Evolutionary conservation across 208 protist genomes (phyloP).

Genomic region (Trypanosoma brucei): DNA sequence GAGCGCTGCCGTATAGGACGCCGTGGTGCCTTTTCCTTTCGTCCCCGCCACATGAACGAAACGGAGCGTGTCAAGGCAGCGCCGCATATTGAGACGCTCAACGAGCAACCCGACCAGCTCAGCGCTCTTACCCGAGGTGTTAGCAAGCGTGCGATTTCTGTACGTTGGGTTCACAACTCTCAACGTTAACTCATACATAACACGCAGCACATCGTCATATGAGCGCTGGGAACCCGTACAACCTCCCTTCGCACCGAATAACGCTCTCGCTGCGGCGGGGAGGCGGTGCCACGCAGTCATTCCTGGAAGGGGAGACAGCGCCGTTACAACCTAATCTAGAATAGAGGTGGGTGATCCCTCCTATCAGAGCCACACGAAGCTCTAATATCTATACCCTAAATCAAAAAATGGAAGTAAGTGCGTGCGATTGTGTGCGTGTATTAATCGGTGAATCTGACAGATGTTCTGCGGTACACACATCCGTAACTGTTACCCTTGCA

Average conservation of each 20-base stretch:
- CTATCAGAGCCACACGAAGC: too few species aligned
- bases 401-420: too few species aligned
- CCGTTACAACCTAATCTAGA: too few species aligned
- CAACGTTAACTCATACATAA: conserved; percentile 18
- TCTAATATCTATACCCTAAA: too few species aligned
- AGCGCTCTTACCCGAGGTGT: conserved; percentile 72
- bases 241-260: conserved; percentile 46
- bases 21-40: conserved; percentile 90
- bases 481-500: too few species aligned
- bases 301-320: too few species aligned
- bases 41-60: conserved; percentile 92
- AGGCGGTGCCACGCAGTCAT: too few species aligned
- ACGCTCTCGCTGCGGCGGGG: too few species aligned
- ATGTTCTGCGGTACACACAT: too few species aligned
- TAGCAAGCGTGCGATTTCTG: background rate
- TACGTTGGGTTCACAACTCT: background rate
- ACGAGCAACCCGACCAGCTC: conserved; percentile 69
- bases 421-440: too few species aligned
- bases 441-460: too few species aligned
- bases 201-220: conserved; percentile 55
- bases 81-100: conserved; percentile 88
- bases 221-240: conserved; percentile 24
- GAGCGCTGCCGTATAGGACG: conserved; percentile 72
- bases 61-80: conserved; percentile 90
- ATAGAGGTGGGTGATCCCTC: too few species aligned